Evolutionary conservation across 129 eudicot genomes (phyloP).

Genomic region (Smallanthus sonchifolius): DNA sequence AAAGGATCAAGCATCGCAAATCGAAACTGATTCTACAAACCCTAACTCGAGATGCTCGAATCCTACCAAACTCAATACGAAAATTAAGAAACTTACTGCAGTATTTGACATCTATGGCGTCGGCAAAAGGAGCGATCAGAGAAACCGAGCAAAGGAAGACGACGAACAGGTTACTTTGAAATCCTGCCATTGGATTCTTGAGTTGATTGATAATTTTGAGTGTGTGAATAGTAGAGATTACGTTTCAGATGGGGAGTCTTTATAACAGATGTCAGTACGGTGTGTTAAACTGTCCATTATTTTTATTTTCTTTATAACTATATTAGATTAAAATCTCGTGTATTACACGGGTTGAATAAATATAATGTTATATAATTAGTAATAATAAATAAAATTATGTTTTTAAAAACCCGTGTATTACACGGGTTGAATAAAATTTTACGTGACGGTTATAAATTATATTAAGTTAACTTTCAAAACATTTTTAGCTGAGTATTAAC

Average conservation of each 20-base stretch:
- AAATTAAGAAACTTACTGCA: slow-evolving; percentile 39
- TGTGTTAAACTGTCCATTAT: not conserved
- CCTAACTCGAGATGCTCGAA: slow-evolving; percentile 6
- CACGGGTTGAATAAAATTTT: too few relatives aligned
- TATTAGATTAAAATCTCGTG: too few relatives aligned
- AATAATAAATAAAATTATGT: too few relatives aligned
- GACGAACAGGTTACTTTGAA: slow-evolving; percentile 20
- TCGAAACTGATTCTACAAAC: not conserved
- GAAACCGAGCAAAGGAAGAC: slow-evolving; percentile 22
- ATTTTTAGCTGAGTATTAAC: too few relatives aligned
- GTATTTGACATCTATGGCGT: slow-evolving; percentile 45
- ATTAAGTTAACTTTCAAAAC: too few relatives aligned
- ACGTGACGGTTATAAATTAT: too few relatives aligned
- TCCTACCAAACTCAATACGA: not conserved
- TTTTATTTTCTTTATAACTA: too few relatives aligned
- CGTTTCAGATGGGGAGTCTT: not conserved
- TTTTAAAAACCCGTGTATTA: too few relatives aligned
- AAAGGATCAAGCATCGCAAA: not conserved
- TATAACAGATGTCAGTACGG: slow-evolving; percentile 20
- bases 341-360: too few relatives aligned
- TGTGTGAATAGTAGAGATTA: slow-evolving; percentile 2
- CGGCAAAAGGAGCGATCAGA: slow-evolving; percentile 24
- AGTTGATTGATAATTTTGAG: not conserved
- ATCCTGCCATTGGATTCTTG: slow-evolving; percentile 32
- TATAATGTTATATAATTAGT: too few relatives aligned